Evolutionary conservation across 208 protist genomes (phyloP), one percentile per base, ranked within the genome.

Genomic region (Spongospora subterranea): DNA sequence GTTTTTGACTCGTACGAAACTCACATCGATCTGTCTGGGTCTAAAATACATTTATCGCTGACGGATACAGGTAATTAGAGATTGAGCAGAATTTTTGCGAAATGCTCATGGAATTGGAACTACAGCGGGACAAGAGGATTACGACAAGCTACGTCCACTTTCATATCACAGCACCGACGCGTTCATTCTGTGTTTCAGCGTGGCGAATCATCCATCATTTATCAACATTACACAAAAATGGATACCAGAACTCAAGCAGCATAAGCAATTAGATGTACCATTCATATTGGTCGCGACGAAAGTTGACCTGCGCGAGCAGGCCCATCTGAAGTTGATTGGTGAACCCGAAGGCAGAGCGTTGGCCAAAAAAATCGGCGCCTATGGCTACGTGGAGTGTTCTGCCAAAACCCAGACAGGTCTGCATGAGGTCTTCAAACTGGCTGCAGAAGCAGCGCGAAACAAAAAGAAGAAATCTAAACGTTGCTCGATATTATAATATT

Each of bases 51-150:
- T 64, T 43, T 93, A 13, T 41, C 45, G 11, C 91, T 93, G 11
- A 92, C 90, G 90, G 92, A 93, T 90, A 93, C 92, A 29, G 50
- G 50, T 60, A 29, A 29, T 6, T 60, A 60, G 6, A 60, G n/a
- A n/a, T n/a, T n/a, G n/a, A n/a, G n/a, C 50, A 60, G 50, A 6
- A 6, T 6, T 60, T 6, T 24, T 60, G 13, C 24, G 50, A 6
- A 60, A 60, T 60, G 6, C 24, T 60, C 6, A 29, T 24, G 6
- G 24, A 60, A 29, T 60, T 6, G 6, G 6, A 24, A 6, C 13
- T 29, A 29, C 24, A 40, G 92, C 92, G 24, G 92, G 92, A 13
- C 92, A 93, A n/a, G 92, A 93, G 32, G 92, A 93, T 71, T 93
- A 65, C 46, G 89, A 93, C 41, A 24, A 90, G 0, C 39, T 93